Base-by-base conservation (phyloP, 306 rosid species). In the Casuarina glauca region DNA sequence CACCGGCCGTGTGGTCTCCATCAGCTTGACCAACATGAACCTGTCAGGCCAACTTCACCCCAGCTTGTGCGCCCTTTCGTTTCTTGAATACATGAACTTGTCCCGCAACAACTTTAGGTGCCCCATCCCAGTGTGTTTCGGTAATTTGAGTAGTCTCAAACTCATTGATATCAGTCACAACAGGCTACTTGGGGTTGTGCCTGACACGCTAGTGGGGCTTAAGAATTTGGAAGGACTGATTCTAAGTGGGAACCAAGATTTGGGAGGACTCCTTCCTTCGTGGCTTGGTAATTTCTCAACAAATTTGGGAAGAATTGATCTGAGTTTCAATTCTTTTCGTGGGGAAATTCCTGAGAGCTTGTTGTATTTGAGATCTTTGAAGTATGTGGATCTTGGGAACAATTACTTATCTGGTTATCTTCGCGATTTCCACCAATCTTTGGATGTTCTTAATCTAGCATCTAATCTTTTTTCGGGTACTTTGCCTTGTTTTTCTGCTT, bases 251-350 rank as follows among this genome's bases (percentile, higher is more conserved):
- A 95, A 95, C 80, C 88, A 68, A 35, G 82, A 19, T 80, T 86
- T 95, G 87, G 90, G 87, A 43, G 98, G 98, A n/a, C 73, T 74
- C 36, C 19, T 95, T 35, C 97, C 97, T 70, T 49, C 63, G 68
- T 95, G 97, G 98, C 60, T 95, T 52, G 98, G 98, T 50, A 95
- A 91, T 69, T 92, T 95, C 85, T 95, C 98, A 43, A 16, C 88
- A 38, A 82, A 76, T 86, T 83, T 95, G 81, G 92, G 88, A 75
- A 92, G 85, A 17, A 26, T 95, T 10, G 87, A 88, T 70, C 57
- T 95, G 62, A 88, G 90, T 39, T 87, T 78, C 19, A 72, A 90
- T 81, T 89, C 97, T 13, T 89, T 95, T 76, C 54, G 20, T 5
- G 99, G 98, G 46, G 86, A 75, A 70, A 82, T 96, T 73, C 99